phyloP scores from a whole-genome alignment of 257 asterid species.

The Capsicum baccatum region DNA sequence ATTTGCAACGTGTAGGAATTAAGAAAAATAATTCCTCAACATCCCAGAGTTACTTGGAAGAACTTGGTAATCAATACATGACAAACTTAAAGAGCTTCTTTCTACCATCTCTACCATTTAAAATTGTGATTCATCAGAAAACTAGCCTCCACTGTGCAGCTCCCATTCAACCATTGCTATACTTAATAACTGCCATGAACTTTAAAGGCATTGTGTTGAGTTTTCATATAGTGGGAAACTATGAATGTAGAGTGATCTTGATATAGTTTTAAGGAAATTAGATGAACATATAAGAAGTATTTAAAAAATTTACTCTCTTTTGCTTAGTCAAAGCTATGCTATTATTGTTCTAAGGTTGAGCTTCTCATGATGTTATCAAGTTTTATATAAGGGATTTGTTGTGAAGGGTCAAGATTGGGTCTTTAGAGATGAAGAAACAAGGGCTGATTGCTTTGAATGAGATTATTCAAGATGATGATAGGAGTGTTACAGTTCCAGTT shows the following conservation, averaged over 20 bases:
- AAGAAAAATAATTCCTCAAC: too few species aligned
- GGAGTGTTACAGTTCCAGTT: constrained; percentile 54
- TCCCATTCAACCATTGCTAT: constrained; percentile 64
- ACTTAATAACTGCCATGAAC: constrained; percentile 51
- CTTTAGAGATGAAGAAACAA: constrained; percentile 74
- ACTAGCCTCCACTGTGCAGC: constrained; percentile 46
- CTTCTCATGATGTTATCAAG: constrained; percentile 70
- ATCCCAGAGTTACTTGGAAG: too few species aligned
- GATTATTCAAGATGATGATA: constrained; percentile 66
- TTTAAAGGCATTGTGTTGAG: constrained; percentile 57
- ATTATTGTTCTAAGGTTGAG: constrained; percentile 70
- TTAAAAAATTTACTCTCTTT: constrained; percentile 60
- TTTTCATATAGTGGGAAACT: constrained; percentile 77
- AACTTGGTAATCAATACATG: constrained; percentile 59
- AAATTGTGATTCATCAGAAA: constrained; percentile 58
- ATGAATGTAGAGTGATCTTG: constrained; percentile 91
- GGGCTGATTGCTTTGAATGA: constrained; percentile 68
- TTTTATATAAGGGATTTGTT: constrained; percentile 70
- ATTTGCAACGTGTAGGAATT: too few species aligned
- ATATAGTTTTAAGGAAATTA: constrained; percentile 56
- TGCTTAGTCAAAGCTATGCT: constrained; percentile 70
- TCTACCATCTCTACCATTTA: constrained; percentile 67
- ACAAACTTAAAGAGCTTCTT: constrained; percentile 74
- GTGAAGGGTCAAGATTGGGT: constrained; percentile 73
- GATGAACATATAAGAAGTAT: constrained; percentile 52